A percentile compares a stretch with the other conserved stretches of the same genome.
Evolutionary conservation across 2,329 filamentous ascomycete genomes (phyloP).

Genomic region (Aureobasidium mangrovei): DNA sequence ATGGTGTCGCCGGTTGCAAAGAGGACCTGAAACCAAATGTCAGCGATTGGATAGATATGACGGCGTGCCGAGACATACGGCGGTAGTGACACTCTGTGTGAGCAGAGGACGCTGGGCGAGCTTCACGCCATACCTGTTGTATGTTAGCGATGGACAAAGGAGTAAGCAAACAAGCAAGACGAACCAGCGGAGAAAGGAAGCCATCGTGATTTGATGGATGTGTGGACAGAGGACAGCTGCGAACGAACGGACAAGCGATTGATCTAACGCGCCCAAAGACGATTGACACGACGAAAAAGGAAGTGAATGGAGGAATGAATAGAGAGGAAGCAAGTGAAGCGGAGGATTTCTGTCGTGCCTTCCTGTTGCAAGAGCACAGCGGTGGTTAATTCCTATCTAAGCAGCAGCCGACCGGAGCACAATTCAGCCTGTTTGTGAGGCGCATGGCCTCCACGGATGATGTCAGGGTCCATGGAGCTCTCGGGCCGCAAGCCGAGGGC

Average conservation of each 20-base stretch:
- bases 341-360: neutral
- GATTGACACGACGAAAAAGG: neutral
- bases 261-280: neutral
- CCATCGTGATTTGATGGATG: neutral
- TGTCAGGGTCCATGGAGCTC: too few species aligned
- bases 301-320: neutral
- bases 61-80: slow-evolving; percentile 37
- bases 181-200: slow-evolving; percentile 10
- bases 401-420: neutral
- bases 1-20: slow-evolving; percentile 88
- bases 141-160: neutral
- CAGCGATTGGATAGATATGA: slow-evolving; percentile 4
- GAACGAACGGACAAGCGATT: neutral
- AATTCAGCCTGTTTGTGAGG: neutral
- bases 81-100: slow-evolving; percentile 84
- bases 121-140: slow-evolving; percentile 69
- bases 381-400: slow-evolving; percentile 11
- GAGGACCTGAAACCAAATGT: slow-evolving; percentile 48
- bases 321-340: neutral
- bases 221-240: neutral
- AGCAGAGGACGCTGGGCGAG: slow-evolving; percentile 74
- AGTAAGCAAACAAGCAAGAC: neutral
- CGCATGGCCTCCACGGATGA: too few species aligned
- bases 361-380: slow-evolving; percentile 7
- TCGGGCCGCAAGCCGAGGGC: too few species aligned